Evolutionary conservation across 1,284 basidiomycete genomes (phyloP).

Genomic region (Cutaneotrichosporon cyanovorans): DNA sequence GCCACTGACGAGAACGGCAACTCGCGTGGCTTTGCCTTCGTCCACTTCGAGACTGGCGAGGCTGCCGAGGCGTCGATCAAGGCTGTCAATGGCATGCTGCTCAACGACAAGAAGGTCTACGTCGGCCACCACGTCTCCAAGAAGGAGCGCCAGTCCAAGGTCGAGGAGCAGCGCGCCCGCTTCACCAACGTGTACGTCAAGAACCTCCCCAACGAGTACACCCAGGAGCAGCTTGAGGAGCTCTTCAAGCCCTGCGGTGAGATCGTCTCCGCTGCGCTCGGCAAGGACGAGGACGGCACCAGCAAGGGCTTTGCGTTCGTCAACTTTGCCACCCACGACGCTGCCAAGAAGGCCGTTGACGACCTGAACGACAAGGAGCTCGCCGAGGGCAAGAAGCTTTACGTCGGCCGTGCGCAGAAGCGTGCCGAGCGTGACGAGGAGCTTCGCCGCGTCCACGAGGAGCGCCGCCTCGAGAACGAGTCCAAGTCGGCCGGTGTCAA

Average conservation of each 20-base stretch:
- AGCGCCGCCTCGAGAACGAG: slow-evolving; percentile 92
- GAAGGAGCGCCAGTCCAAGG: slow-evolving; percentile 96
- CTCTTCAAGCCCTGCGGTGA: slow-evolving; percentile 74
- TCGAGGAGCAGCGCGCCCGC: slow-evolving; percentile 93
- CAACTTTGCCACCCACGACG: slow-evolving; percentile 89
- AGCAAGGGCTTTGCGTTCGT: slow-evolving; percentile 96
- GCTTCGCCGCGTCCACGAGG: slow-evolving; percentile 87
- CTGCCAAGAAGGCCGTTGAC: slow-evolving; percentile 85
- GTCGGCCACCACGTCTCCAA: slow-evolving; percentile 96
- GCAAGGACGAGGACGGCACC: slow-evolving; percentile 74
- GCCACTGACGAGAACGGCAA: slow-evolving; percentile 87
- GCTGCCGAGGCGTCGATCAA: slow-evolving; percentile 95
- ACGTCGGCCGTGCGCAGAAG: slow-evolving; percentile 96
- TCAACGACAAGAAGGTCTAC: slow-evolving; percentile 99
- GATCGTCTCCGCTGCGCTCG: slow-evolving; percentile 83
- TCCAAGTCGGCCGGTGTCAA: slow-evolving; percentile 99
- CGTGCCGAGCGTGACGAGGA: slow-evolving; percentile 98
- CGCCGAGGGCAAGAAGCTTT: slow-evolving; percentile 83
- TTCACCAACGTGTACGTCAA: slow-evolving; percentile 99
- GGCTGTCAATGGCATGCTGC: slow-evolving; percentile 97
- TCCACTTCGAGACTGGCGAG: slow-evolving; percentile 95
- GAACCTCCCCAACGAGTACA: slow-evolving; percentile 79
- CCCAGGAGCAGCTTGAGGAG: slow-evolving; percentile 77
- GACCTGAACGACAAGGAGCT: slow-evolving; percentile 79
- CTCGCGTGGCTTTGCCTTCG: slow-evolving; percentile 77